These are phyloP conservation scores for Sequoiadendron giganteum DNA, from an alignment of 75 land plant genomes.

Conservation along the genomic window DNA sequence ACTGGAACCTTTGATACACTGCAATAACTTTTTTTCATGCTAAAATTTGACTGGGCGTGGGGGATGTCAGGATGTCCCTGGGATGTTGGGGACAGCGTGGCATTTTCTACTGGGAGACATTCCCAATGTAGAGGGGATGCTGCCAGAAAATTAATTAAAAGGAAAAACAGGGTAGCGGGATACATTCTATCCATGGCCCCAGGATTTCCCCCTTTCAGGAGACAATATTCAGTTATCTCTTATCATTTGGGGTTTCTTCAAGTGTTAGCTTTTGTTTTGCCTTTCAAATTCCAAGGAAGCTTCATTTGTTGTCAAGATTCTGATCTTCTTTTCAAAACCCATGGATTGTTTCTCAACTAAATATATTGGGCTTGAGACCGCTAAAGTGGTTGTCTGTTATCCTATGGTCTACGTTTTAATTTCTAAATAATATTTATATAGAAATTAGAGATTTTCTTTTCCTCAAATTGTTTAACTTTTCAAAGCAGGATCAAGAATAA, in stretches of 20 bases:
- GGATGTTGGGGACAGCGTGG: too few relatives aligned
- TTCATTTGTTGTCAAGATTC: neutral
- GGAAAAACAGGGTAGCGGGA: too few relatives aligned
- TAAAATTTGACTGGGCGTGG: too few relatives aligned
- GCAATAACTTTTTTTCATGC: too few relatives aligned
- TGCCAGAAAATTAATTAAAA: too few relatives aligned
- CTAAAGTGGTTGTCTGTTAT: neutral
- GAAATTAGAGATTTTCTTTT: neutral
- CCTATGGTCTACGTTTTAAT: neutral
- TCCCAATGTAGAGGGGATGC: too few relatives aligned
- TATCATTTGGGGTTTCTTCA: neutral
- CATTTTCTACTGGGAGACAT: too few relatives aligned
- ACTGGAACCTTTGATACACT: too few relatives aligned
- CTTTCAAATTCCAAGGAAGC: neutral
- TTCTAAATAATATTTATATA: neutral
- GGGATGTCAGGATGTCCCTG: too few relatives aligned
- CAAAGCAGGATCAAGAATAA: neutral
- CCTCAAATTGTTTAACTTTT: neutral
- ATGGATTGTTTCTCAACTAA: neutral
- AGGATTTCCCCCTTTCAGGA: too few relatives aligned
- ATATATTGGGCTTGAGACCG: neutral
- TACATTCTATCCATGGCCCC: too few relatives aligned
- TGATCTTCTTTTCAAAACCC: neutral
- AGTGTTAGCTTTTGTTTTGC: neutral
- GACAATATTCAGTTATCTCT: neutral